Percentiles rank a stretch among this genome's conserved stretches.
These are phyloP conservation scores for Acacia crassicarpa DNA, from an alignment of 306 rosid genomes.

Conservation along the genomic window DNA sequence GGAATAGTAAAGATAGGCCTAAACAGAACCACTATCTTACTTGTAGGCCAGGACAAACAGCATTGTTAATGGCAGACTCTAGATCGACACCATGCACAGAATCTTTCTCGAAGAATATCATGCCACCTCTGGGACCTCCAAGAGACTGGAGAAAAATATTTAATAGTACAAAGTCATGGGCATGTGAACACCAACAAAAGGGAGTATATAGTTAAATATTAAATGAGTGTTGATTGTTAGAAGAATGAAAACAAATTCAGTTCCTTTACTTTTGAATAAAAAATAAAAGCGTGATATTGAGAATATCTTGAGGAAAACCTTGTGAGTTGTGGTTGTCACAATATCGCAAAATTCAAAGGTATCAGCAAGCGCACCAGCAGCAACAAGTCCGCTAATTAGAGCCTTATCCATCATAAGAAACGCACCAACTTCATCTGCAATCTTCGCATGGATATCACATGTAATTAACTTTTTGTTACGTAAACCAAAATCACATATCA, in stretches of 20 bases:
- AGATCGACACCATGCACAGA: constrained; percentile 72
- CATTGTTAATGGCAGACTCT: constrained; percentile 88
- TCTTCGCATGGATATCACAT: constrained; percentile 50
- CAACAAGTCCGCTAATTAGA: constrained; percentile 96
- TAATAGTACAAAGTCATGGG: background rate
- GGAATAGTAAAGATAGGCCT: background rate
- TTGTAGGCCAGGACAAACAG: constrained; percentile 92
- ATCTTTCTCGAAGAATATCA: constrained; percentile 96
- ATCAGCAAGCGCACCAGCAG: constrained; percentile 84
- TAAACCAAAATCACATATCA: background rate
- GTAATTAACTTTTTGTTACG: constrained; percentile 30
- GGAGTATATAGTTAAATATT: background rate
- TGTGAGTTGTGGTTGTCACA: constrained; percentile 98
- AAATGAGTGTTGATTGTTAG: background rate
- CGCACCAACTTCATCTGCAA: constrained; percentile 88
- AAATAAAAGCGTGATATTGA: constrained; percentile 4
- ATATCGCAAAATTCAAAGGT: constrained; percentile 91
- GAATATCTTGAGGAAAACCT: constrained; percentile 50
- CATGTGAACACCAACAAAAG: background rate
- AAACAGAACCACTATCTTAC: constrained; percentile 11
- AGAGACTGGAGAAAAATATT: constrained; percentile 59
- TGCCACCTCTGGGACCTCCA: constrained; percentile 97
- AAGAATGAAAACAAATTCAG: background rate
- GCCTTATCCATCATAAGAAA: constrained; percentile 99
- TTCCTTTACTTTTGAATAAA: background rate